A percentile compares a stretch with the other conserved stretches of the same genome.
These are phyloP conservation scores for Saturnispora silvae DNA, from an alignment of 805 yeast genomes.

Conservation along the genomic window DNA sequence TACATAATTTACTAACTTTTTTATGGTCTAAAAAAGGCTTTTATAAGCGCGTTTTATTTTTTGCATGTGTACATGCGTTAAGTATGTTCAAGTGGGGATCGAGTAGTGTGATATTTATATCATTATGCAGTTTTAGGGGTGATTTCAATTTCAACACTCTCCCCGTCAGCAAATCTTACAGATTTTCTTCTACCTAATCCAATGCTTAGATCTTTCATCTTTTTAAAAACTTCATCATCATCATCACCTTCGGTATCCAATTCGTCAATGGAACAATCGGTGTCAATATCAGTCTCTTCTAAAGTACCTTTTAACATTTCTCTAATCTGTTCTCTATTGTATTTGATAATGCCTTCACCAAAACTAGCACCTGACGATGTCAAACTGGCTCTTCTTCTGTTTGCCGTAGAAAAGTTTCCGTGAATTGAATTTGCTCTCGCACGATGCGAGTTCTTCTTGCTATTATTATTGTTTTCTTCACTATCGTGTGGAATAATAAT, in stretches of 20 bases:
- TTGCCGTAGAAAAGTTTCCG: too few species aligned
- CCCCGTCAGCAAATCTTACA: conserved; percentile 12
- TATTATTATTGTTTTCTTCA: neutral
- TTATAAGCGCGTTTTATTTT: too few species aligned
- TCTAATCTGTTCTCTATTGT: conserved; percentile 24
- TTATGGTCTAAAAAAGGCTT: too few species aligned
- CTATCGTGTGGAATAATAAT: conserved; percentile 9
- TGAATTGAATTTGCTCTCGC: too few species aligned
- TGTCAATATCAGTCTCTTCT: conserved; percentile 12
- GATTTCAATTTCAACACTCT: too few species aligned
- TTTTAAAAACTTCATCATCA: conserved; percentile 6
- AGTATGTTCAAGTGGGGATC: too few species aligned
- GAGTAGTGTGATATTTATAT: too few species aligned
- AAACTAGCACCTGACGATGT: conserved; percentile 28
- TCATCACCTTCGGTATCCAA: conserved; percentile 5
- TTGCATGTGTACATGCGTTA: too few species aligned
- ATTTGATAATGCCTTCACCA: conserved; percentile 28
- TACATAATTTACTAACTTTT: too few species aligned
- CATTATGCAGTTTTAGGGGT: too few species aligned
- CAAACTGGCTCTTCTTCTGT: conserved; percentile 18
- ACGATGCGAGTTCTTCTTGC: neutral
- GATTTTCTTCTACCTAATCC: conserved; percentile 19
- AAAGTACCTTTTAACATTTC: conserved; percentile 21
- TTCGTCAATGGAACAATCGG: conserved; percentile 4
- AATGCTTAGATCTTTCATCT: conserved; percentile 2